Conservation (phyloP, 1,284 basidiomycete genomes). For the Schizophyllum commune region DNA sequence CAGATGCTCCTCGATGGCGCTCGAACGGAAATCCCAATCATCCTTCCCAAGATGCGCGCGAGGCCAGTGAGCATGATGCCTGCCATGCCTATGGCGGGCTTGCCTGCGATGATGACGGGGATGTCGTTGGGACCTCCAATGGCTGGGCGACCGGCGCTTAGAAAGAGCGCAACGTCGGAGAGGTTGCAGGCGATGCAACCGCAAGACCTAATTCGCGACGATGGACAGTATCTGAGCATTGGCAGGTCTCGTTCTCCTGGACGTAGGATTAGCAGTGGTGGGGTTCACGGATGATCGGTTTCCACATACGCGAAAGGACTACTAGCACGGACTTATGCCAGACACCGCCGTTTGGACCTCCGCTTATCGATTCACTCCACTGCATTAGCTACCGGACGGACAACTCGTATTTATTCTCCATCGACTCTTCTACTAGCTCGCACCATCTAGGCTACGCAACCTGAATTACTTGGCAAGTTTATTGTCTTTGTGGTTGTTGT, state of each 20-base stretch:
- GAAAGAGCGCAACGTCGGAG: not conserved
- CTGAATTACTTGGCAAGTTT: too few species aligned
- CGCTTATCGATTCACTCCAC: not conserved
- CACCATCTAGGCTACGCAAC: too few species aligned
- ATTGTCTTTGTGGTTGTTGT: too few species aligned
- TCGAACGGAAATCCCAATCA: conserved; percentile 23
- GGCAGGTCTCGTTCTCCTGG: not conserved
- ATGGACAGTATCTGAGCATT: not conserved
- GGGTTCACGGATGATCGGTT: not conserved
- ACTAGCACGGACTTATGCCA: not conserved
- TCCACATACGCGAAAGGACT: too few species aligned
- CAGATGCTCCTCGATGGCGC: conserved; percentile 54
- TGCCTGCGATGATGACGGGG: not conserved
- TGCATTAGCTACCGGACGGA: too few species aligned
- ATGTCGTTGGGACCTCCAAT: not conserved
- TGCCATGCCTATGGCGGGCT: not conserved
- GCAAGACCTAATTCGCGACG: not conserved
- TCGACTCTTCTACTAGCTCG: too few species aligned
- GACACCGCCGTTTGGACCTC: not conserved
- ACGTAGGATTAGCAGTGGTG: not conserved
- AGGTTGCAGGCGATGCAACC: not conserved
- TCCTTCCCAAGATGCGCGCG: conserved; percentile 8
- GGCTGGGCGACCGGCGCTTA: not conserved
- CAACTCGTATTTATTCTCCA: too few species aligned
- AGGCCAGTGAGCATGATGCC: conserved; percentile 3